Evolutionary conservation across 148 eudicot genomes (phyloP), one percentile per base, ranked within the genome.

Genomic region (Pouteria glomerata): DNA sequence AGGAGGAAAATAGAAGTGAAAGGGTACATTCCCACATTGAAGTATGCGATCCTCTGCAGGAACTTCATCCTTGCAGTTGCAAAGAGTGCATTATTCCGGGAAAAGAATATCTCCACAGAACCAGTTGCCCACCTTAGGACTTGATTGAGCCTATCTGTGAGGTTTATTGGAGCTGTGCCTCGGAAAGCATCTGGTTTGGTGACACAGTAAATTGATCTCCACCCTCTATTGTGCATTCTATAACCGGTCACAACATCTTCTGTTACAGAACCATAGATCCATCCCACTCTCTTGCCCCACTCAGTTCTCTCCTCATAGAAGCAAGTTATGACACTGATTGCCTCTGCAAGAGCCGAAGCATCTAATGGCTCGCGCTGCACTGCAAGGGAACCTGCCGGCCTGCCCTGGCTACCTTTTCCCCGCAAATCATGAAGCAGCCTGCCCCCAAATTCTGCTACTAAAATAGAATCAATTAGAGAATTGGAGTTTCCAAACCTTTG

Each of bases 81-180:
- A 34, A 95, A 82, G 2, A 95, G 74, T 0, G 98, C 98, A 48
- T 91, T 95, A 87, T 95, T 95, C 31, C 82, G 74, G 0, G 97
- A 91, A 79, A 95, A 95, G 80, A 95, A 95, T 45, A 95, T 95
- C 78, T 95, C 98, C 1, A 95, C 98, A 1, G 98, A 95, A 1
- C 98, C 98, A 0, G 98, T 95, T 21, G 98, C 98, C 98, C 98
- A 95, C 39, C 98, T 69, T 11, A 95, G 85, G 30, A 95, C 98
- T 77, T 95, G 98, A 68, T 85, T 92, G 6, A 95, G 89, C 77
- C 98, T 72, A 64, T 95, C 98, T n/a, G 98, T 95, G 11, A 95
- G 68, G 73, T 95, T 95, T 41, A 95, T 95, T 15, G 98, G 98
- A 21, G 98, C 98, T 18, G 97, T 91, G 3, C 98, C 98, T 14